A percentile compares a stretch with the other conserved stretches of the same genome.
Evolutionary conservation across 495 filamentous ascomycete species (phyloP).

Genomic region (Apodospora peruviana): DNA sequence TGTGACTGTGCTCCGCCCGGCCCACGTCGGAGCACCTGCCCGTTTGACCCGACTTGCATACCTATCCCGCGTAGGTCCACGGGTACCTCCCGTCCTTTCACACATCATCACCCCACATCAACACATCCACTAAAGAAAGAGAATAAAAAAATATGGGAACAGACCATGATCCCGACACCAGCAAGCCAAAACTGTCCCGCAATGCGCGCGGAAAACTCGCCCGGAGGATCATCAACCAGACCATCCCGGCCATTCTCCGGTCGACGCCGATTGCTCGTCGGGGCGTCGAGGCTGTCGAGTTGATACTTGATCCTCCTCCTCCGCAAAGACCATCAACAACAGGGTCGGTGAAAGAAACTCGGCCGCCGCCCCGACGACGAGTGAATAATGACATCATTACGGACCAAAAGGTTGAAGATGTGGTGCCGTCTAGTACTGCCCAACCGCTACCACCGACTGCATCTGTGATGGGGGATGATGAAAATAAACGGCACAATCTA

Average conservation of each 20-base stretch:
- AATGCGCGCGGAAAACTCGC: slow-evolving; percentile 44
- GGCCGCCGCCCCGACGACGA: no score
- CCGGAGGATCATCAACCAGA: slow-evolving; percentile 45
- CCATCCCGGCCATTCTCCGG: slow-evolving; percentile 43
- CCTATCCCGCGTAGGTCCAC: no score
- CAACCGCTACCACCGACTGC: no score
- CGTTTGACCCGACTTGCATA: no score
- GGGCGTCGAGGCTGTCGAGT: slow-evolving; percentile 43
- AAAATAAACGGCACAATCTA: slow-evolving; percentile 25
- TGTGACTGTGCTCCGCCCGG: no score
- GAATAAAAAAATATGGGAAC: slow-evolving; percentile 2
- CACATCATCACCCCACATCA: background rate
- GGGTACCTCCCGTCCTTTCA: no score
- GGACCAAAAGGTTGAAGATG: background rate
- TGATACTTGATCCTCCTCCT: slow-evolving; percentile 31
- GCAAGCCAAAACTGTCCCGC: background rate
- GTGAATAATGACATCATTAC: no score
- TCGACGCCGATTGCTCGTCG: slow-evolving; percentile 41
- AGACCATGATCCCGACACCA: background rate
- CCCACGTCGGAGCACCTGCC: no score
- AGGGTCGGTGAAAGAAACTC: background rate
- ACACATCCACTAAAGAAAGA: background rate
- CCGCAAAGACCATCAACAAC: slow-evolving; percentile 4
- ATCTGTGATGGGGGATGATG: no score
- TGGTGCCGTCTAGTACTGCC: background rate